Evolutionary conservation across 2,329 filamentous ascomycete genomes (phyloP), one percentile per base, ranked within the genome.

Genomic region (Apiospora saccharicola): DNA sequence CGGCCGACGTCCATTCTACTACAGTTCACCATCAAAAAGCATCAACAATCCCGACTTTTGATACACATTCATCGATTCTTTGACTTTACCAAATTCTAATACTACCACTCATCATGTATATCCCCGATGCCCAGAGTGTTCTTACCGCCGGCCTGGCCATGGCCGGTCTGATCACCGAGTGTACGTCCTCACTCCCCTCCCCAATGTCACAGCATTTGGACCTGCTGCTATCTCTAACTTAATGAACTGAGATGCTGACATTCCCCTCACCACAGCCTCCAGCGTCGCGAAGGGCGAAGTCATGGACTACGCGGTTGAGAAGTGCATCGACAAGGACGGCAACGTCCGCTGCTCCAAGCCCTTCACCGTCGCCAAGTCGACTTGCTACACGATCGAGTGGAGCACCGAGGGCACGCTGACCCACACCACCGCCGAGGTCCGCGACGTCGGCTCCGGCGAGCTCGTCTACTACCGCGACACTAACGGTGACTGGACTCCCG

Each of bases 391-490:
- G n/a, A 73, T 85, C 24, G 77, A 81, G 61, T 85, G 83, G 83
- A 75, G 72, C n/a, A 85, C 83, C 19, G 80, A 82, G 13, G 81
- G 84, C 24, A 72, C 78, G 1, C 68, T 86, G 13, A 82, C 80
- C 16, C 84, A 86, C 74, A 84, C 82, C 1, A 84, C 82, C 0
- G 80, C 79, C 68, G 83, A 84, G 77, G 78, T 81, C 4, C 75
- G 77, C 30, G 81, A 84, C 74, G 82, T 82, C 8, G 83, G 79
- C 1, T 80, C 80, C 61, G 77, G 76, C 67, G 83, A 86, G 76
- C 72, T 86, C 19, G 84, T 86, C 6, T 86, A 79, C 74, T 86
- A 85, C 73, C 78, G 84, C 19, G 84, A 86, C 73, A 85, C 84
- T 26, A 78, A 86, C 76, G 84, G 84, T 26, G 78, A 85, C 47